Conservation (phyloP, 306 rosid genomes). For the Cyamopsis tetragonoloba region DNA sequence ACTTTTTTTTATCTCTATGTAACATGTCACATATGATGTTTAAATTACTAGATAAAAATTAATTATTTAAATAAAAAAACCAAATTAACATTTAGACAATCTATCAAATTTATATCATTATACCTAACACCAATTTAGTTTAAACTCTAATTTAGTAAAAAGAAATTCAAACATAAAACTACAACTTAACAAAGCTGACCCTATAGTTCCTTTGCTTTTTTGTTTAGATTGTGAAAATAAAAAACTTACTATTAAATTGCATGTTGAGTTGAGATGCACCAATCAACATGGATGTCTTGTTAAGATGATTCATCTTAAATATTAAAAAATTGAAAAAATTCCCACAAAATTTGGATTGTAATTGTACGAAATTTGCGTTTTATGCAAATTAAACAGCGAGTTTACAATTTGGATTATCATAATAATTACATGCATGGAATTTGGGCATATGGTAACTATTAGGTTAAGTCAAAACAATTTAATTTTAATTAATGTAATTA, state of each 20-base stretch:
- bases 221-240: neutral
- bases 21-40: too few relatives aligned
- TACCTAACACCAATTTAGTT: too few relatives aligned
- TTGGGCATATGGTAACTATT: conserved; percentile 15
- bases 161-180: too few relatives aligned
- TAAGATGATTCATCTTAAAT: neutral
- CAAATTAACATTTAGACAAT: too few relatives aligned
- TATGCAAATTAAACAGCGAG: neutral
- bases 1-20: too few relatives aligned
- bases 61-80: too few relatives aligned
- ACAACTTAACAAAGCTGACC: neutral
- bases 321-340: conserved; percentile 21
- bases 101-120: too few relatives aligned
- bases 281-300: conserved; percentile 19
- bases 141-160: too few relatives aligned
- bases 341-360: neutral
- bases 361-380: neutral
- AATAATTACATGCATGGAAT: conserved; percentile 29
- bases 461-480: neutral
- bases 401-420: neutral
- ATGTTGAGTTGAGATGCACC: conserved; percentile 4
- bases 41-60: too few relatives aligned
- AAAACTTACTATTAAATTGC: neutral
- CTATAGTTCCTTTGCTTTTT: neutral
- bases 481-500: neutral